Evolutionary conservation across 306 rosid genomes (phyloP).

Genomic region (Biancaea sappan): DNA sequence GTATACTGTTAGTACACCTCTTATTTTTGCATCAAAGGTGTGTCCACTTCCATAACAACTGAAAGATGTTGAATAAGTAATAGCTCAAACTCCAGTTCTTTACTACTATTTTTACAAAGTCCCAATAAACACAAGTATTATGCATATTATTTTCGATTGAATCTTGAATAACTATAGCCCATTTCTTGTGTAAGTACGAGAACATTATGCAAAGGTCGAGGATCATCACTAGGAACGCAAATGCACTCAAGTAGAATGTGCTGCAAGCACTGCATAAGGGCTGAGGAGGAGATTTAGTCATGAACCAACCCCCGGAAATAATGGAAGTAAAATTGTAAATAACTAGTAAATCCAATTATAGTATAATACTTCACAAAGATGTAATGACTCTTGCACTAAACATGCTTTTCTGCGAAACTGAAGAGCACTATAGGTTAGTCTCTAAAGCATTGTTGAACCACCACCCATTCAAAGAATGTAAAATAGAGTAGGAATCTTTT

Average conservation of each 20-base stretch:
- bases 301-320: neutral
- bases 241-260: neutral
- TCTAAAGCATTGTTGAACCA: neutral
- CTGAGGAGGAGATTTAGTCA: neutral
- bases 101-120: constrained; percentile 22
- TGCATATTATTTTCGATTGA: constrained; percentile 4
- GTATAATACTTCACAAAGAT: neutral
- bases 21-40: neutral
- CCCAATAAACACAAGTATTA: constrained; percentile 6
- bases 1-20: neutral
- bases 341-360: neutral
- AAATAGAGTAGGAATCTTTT: too few relatives aligned
- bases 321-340: neutral
- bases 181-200: constrained; percentile 6
- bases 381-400: neutral
- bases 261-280: too few relatives aligned
- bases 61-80: constrained; percentile 1
- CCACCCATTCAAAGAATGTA: neutral
- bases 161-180: constrained; percentile 22
- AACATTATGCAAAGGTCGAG: neutral
- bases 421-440: neutral
- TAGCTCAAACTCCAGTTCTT: neutral
- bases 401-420: neutral
- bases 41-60: neutral
- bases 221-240: neutral